These are phyloP conservation scores for Trichoderma harzianum DNA, from an alignment of 2,329 filamentous ascomycete genomes.

Conservation along the genomic window DNA sequence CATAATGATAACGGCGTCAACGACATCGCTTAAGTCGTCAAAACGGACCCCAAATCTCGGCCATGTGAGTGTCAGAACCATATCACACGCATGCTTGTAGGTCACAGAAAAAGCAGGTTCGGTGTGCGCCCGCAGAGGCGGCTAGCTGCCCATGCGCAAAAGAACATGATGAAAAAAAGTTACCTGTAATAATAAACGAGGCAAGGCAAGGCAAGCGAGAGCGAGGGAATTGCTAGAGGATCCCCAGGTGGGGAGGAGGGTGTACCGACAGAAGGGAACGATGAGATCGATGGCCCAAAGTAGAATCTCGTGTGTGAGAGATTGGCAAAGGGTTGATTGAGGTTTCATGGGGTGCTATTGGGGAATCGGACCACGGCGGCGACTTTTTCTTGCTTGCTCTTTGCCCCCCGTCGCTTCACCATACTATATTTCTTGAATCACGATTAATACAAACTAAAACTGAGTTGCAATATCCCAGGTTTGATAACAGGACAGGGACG, in stretches of 20 bases:
- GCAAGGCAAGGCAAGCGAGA: not conserved
- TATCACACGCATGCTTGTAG: not conserved
- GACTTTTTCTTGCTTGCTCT: not conserved
- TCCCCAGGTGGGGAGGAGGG: not conserved
- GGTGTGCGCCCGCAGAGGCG: not conserved
- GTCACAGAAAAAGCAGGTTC: not conserved
- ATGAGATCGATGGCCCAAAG: conserved; percentile 15
- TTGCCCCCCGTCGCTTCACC: not conserved
- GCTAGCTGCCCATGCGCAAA: not conserved
- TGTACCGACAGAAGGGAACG: conserved; percentile 11
- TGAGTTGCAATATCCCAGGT: not conserved
- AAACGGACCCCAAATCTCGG: not conserved
- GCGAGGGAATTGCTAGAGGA: not conserved
- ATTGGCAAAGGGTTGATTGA: conserved; percentile 1
- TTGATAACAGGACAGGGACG: conserved; percentile 2
- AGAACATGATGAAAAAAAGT: not conserved
- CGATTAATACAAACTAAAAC: not conserved
- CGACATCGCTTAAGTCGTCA: not conserved
- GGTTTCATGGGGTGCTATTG: not conserved
- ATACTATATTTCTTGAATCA: not conserved
- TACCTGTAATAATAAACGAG: not conserved
- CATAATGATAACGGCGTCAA: not conserved
- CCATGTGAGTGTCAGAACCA: not conserved
- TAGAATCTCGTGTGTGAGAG: conserved; percentile 2
- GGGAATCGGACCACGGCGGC: not conserved